These are phyloP conservation scores for Monoraphidium neglectum DNA, from an alignment of 139 green algal species.

Conservation along the genomic window DNA sequence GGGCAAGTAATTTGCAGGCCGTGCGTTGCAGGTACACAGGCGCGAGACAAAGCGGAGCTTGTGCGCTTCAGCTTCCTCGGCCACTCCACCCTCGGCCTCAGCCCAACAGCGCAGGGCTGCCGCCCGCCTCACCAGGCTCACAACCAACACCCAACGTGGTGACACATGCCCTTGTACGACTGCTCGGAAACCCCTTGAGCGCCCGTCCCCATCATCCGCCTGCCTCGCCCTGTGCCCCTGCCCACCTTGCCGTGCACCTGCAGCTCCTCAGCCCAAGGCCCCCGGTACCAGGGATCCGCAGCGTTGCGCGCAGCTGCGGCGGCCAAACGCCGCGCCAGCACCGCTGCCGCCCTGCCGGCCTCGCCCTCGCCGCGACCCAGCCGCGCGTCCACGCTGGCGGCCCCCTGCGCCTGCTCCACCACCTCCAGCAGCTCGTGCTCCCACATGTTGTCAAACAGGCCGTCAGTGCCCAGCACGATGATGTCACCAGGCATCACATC, in stretches of 20 bases:
- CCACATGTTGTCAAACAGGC: slow-evolving; percentile 97
- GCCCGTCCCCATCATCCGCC: neutral
- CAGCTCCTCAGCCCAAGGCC: slow-evolving; percentile 74
- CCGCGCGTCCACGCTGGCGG: neutral
- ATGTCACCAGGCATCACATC: slow-evolving; percentile 70
- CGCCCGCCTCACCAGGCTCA: neutral
- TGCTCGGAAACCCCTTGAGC: neutral
- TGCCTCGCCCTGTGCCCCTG: neutral
- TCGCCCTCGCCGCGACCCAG: neutral
- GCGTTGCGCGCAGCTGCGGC: slow-evolving; percentile 9
- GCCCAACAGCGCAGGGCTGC: neutral
- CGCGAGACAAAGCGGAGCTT: neutral
- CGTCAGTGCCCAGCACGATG: slow-evolving; percentile 86
- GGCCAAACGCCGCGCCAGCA: neutral
- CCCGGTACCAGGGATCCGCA: slow-evolving; percentile 8
- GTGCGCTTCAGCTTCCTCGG: neutral
- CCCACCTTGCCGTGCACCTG: slow-evolving; percentile 19
- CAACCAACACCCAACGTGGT: neutral
- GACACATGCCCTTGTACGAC: neutral
- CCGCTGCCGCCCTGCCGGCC: neutral
- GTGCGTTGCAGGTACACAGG: neutral
- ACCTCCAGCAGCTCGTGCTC: slow-evolving; percentile 75
- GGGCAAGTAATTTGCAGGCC: neutral
- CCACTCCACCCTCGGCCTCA: neutral
- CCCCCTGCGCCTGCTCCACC: slow-evolving; percentile 21